Evolutionary conservation across 352 stramenopile genomes (phyloP), one percentile per base, ranked within the genome.

Genomic region (Plasmopara muralis): DNA sequence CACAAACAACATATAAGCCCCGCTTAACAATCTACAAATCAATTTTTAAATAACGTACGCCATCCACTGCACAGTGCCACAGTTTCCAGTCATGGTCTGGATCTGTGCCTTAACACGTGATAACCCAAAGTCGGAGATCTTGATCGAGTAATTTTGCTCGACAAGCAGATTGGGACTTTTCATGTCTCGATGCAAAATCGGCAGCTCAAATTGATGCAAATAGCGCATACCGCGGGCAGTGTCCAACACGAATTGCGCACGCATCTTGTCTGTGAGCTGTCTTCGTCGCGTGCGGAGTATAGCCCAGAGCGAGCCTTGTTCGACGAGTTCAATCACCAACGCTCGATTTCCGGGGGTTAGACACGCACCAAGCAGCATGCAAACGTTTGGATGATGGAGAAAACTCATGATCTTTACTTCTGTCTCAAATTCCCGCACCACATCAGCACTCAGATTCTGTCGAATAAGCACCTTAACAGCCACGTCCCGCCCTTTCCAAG

Each of bases 351-450:
- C 80, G 10, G 93, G 88, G 45, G 92, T 66, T 28, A 98, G 72
- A 70, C 93, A 98, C 42, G 95, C 95, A 28, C 95, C 95, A 37
- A 98, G 89, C 53, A 98, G 89, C 31, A 97, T 81, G 62, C 96
- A 98, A 52, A 99, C 96, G 72, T 98, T 98, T 5, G 95, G 95
- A 75, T 99, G 96, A 45, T 84, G 64, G 51, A 99, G 80, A 37
- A 84, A 74, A 51, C 82, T 89, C 82, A 90, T 90, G 60, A 93
- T 93, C 62, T 87, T 74, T 18, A 87, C 70, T 55, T 93, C 82
- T 28, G 72, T 76, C 64, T 93, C 75, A 53, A 93, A 93, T 51
- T 93, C 82, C 5, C 66, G 61, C 43, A 87, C 60, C 12, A 90
- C 72, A 12, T 87, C 77, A 0, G 68, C 64, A 31, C 68, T 85